phyloP scores from a whole-genome alignment of 176 grass and related monocot species.

The Rhynchospora breviuscula region DNA sequence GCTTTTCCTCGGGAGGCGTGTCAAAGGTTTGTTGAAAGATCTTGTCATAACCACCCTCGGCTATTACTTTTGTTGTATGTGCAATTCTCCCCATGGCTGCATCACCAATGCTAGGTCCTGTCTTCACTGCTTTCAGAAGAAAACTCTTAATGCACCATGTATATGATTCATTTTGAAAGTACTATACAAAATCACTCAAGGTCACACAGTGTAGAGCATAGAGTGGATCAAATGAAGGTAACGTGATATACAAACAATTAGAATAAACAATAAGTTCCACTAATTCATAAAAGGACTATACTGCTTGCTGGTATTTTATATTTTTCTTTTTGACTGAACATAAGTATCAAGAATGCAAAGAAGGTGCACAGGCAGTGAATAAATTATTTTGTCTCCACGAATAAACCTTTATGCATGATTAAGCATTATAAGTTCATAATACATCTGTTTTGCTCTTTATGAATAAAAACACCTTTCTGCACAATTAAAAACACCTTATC shows the following conservation, averaged over 20 bases:
- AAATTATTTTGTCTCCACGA: not conserved
- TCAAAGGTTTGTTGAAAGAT: conserved; percentile 95
- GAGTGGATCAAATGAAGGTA: not conserved
- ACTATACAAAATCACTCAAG: not conserved
- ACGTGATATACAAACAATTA: not conserved
- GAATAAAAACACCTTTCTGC: not conserved
- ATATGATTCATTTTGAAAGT: not conserved
- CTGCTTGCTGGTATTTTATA: not conserved
- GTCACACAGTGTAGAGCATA: not conserved
- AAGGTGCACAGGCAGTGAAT: not conserved
- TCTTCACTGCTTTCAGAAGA: conserved; percentile 71
- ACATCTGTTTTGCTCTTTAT: not conserved
- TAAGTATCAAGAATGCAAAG: not conserved
- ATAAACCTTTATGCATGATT: not conserved
- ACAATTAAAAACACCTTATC: not conserved
- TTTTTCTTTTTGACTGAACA: not conserved
- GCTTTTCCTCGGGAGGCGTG: conserved; percentile 64
- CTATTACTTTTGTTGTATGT: conserved; percentile 89
- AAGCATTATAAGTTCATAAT: not conserved
- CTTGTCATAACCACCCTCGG: conserved; percentile 97
- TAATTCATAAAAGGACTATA: not conserved
- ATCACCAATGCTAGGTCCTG: conserved; percentile 89
- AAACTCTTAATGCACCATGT: not conserved
- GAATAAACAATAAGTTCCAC: not conserved
- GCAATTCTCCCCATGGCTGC: conserved; percentile 91